These are phyloP conservation scores for Trichosporon sp. DNA, from an alignment of 1,284 basidiomycete species.

Conservation along the genomic window DNA sequence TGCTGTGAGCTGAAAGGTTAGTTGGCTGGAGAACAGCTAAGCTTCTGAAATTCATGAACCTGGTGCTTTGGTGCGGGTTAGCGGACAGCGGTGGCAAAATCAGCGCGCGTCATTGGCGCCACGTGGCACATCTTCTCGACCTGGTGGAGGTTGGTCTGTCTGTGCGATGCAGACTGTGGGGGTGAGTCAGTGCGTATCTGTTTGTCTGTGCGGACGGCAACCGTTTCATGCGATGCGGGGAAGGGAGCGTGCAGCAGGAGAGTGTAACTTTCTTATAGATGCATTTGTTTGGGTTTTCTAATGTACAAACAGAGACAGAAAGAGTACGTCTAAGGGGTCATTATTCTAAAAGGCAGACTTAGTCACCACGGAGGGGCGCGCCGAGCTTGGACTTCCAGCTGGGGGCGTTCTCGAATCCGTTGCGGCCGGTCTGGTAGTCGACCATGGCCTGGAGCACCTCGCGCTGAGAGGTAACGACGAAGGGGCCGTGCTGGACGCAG, in stretches of 20 bases:
- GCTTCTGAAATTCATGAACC: constrained; percentile 14
- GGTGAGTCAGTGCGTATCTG: too few relatives aligned
- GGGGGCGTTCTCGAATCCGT: constrained; percentile 90
- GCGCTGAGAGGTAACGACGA: constrained; percentile 75
- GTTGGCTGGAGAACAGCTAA: not conserved
- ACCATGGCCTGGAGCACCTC: constrained; percentile 81
- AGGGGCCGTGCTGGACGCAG: constrained; percentile 66
- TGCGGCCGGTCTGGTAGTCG: constrained; percentile 76
- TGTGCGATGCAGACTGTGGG: not conserved
- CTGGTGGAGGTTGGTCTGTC: not conserved
- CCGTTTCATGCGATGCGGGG: not conserved
- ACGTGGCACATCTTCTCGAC: not conserved
- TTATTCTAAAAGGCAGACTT: not conserved
- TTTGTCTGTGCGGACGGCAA: not conserved
- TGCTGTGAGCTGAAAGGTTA: not conserved
- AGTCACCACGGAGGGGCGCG: constrained; percentile 22
- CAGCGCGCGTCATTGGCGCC: not conserved
- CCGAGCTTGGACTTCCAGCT: constrained; percentile 86
- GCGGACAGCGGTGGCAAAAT: constrained; percentile 14
- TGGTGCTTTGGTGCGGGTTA: not conserved
- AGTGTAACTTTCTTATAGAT: constrained; percentile 2
- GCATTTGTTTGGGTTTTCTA: constrained; percentile 16
- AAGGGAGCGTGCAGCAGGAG: not conserved
- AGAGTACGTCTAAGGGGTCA: not conserved
- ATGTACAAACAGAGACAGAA: not conserved